Base-by-base conservation (phyloP, 2,329 filamentous ascomycete genomes). In the Cryphonectria carpinicola region DNA sequence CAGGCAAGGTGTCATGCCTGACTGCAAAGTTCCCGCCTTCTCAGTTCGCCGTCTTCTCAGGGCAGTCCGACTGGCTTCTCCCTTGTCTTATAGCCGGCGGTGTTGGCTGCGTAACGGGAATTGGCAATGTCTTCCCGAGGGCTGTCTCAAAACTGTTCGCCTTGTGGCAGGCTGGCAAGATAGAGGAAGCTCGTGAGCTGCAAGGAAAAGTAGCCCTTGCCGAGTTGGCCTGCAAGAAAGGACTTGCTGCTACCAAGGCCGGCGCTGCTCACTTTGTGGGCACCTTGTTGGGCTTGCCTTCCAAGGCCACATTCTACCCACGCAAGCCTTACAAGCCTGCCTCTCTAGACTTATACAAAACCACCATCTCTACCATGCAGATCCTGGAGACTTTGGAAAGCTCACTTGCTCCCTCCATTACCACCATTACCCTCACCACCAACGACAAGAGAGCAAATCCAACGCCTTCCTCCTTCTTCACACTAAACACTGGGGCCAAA, bases 141-240 rank as follows among this genome's bases (percentile, higher is more conserved):
- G 80, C 80, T 1, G 82, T 81, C 0, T 77, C 82, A 0, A 77
- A 74, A 1, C 75, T 85, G 0, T 85, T 81, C 67, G 79, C 82
- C 41, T 72, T 84, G 0, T 85, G 81, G 79, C 78, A 77, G 11
- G 77, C 74, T 0, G 82, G 82, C 0, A 77, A 78, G 68, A 64
- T 78, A 0, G 78, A 81, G 0, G 81, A 83, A 65, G 82, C 82
- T 1, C 76, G 74, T 28, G 76, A 74, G 37, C 74, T 85, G 39
- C 84, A 86, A 64, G 80, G 80, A 3, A 71, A 81, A 3, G 81
- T 85, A 0, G 83, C 84, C 1, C 81, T 83, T 64, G 84, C 84
- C 0, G 84, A 86, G 72, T 84, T 83, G 80, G 84, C 84, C 0
- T 86, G 84, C 72, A 86, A 86, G 75, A 84, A 85, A 76, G 80